Evolutionary conservation across 768 basidiomycete genomes (phyloP), one percentile per base, ranked within the genome.

Genomic region (Chalciporus piperatus): DNA sequence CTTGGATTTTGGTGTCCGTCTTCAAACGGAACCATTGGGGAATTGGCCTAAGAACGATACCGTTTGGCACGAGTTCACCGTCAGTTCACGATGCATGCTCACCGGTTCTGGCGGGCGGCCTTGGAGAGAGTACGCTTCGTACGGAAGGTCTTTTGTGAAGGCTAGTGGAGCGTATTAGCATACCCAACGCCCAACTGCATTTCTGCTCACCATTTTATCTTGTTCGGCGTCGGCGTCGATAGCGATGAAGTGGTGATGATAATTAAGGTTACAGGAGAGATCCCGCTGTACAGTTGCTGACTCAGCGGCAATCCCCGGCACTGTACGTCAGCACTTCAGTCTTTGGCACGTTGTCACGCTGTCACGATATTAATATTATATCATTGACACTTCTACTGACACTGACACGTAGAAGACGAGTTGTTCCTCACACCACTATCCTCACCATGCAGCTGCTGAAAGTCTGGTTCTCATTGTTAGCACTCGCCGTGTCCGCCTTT

Each of bases 1-100:
- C 90, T 75, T 92, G 89, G 62, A 92, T 95, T 80, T 97, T 95
- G 58, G 88, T 89, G 71, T 93, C 96, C 64, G 89, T 83, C 82
- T 97, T 98, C 56, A 95, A 78, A 60, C 94, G 92, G 85, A 97
- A 98, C 96, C 96, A 99, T 69, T 98, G 96, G 59, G 96, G 97
- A 56, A 99, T 98, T 56, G 96, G 97, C 70, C 91, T 93, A 10
- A 48, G 37, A 52, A 44, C 27, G 32, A 47, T 33, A 37, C 19
- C n/a, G 13, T 28, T 48, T 13, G 61, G 13, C n/a, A n/a, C 10
- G 35, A 7, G 20, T 19, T 13, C 42, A n/a, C 25, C 7, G 10
- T 32, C 37, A 40, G 4, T 8, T 30, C 9, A 25, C 14, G 4
- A 7, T 14, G 27, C 10, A 33, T 51, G 70, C 81, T 61, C 64